Evolutionary conservation across 352 stramenopile genomes (phyloP), one percentile per base, ranked within the genome.

Genomic region (Phytophthora nicotianae): DNA sequence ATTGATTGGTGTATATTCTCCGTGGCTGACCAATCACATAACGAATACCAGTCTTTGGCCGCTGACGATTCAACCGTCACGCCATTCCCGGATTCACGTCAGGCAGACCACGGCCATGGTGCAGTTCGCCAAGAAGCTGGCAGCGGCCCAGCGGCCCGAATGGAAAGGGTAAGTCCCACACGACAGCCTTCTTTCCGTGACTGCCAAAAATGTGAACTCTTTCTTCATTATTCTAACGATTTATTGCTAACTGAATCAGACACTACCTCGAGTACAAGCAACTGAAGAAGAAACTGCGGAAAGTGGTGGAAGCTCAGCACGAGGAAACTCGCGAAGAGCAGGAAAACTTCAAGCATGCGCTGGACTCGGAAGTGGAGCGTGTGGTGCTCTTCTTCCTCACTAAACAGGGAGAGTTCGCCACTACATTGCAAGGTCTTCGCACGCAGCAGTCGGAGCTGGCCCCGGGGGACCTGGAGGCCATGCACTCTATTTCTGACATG

Each of bases 211-310:
- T 10, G 21, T 11, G 41, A 48, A 9, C 5, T 43, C 19, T 20
- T 24, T 23, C 27, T 50, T 16, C 7, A n/a, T 40, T 20, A 43
- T 56, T 40, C 23, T 45, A 38, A 45, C 17, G 17, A 49, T 58
- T 7, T 66, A 20, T 43, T 53, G 50, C 24, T 46, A 6, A 23
- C 14, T 33, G 14, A 6, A 40, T 35, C 20, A 93, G 86, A 2
- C 88, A 96, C 64, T 96, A 96, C 67, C 70, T 96, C 33, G 84
- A 96, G 76, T 96, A 96, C 84, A 95, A 95, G 64, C 83, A 95
- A 50, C 75, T 96, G 14, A 96, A 96, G 80, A 95, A 93, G 72
- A 80, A 84, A 42, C 74, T 96, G 40, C 91, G 93, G 47, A 78
- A 84, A 24, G 77, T 93, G 56, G 67, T 79, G 40, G 65, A 68